A percentile compares a stretch with the other conserved stretches of the same genome.
Evolutionary conservation across 441 rosid species (phyloP).

Genomic region (Omphalea diandra): DNA sequence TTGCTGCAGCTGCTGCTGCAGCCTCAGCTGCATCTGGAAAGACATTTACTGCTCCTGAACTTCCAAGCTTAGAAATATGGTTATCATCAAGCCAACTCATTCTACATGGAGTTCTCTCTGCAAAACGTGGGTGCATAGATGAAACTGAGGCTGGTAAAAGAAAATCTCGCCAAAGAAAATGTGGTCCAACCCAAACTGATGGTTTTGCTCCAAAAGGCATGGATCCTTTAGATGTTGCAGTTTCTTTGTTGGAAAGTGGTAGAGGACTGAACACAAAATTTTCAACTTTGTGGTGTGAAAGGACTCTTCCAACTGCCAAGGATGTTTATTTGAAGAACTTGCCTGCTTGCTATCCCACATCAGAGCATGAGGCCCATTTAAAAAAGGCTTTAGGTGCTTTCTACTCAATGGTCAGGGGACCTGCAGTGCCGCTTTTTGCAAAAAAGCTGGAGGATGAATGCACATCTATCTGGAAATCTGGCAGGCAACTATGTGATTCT

Average conservation of each 20-base stretch:
- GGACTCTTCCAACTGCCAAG: constrained; percentile 70
- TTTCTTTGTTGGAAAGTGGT: constrained; percentile 63
- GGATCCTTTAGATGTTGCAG: constrained; percentile 60
- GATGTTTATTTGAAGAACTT: constrained; percentile 68
- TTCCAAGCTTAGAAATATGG: constrained; percentile 69
- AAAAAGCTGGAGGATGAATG: constrained; percentile 76
- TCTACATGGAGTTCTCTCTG: constrained; percentile 59
- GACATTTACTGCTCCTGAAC: constrained; percentile 49
- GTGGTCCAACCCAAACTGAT: constrained; percentile 41
- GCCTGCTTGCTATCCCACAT: constrained; percentile 73
- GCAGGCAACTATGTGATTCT: constrained; percentile 87
- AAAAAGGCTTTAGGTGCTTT: constrained; percentile 62
- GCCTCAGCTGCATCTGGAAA: constrained; percentile 68
- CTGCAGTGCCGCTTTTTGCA: constrained; percentile 55
- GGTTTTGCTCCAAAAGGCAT: constrained; percentile 40
- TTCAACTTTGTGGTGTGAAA: constrained; percentile 78
- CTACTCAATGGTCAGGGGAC: constrained; percentile 75
- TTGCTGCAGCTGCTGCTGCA: constrained; percentile 86
- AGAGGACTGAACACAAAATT: constrained; percentile 62
- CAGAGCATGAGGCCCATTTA: constrained; percentile 62
- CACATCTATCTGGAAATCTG: constrained; percentile 69
- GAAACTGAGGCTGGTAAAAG: constrained; percentile 54
- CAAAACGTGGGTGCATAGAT: constrained; percentile 46
- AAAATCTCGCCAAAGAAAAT: constrained; percentile 55
- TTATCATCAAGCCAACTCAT: constrained; percentile 57